phyloP scores from a whole-genome alignment of 192 early-diverging fungal species.

The Gigaspora rosea region DNA sequence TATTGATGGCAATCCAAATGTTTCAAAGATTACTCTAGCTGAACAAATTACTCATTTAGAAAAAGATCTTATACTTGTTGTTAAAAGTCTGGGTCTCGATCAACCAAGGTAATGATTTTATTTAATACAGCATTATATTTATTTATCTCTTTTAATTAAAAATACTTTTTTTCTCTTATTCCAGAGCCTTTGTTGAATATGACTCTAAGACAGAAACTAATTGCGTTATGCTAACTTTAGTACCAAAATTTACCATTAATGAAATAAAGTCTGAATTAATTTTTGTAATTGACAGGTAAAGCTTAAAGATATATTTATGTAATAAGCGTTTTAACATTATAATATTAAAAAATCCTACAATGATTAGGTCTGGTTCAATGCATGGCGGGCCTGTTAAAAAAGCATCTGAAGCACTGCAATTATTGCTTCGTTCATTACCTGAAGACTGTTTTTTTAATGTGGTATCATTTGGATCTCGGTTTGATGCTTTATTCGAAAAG shows the following conservation, averaged over 20 bases:
- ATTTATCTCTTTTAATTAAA: neutral
- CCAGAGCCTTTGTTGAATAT: slow-evolving; percentile 39
- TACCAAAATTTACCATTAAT: too few species aligned
- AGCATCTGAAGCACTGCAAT: neutral
- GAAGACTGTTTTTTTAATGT: slow-evolving; percentile 50
- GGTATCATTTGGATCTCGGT: slow-evolving; percentile 45
- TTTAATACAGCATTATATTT: neutral
- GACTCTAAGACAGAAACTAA: slow-evolving; percentile 5
- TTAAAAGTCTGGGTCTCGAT: slow-evolving; percentile 42
- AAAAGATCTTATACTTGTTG: neutral
- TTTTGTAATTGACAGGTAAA: slow-evolving; percentile 41
- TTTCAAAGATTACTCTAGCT: neutral
- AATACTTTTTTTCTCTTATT: neutral
- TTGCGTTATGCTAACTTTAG: too few species aligned
- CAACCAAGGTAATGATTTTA: slow-evolving; percentile 25
- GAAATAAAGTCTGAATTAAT: too few species aligned
- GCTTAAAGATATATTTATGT: neutral
- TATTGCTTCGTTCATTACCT: slow-evolving; percentile 53
- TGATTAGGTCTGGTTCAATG: slow-evolving; percentile 56
- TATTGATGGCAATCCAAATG: slow-evolving; percentile 29
- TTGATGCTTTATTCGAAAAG: slow-evolving; percentile 41
- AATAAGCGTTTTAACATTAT: neutral
- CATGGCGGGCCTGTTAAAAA: slow-evolving; percentile 40
- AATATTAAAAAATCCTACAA: neutral
- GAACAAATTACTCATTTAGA: too few species aligned